Evolutionary conservation across 306 rosid genomes (phyloP), one percentile per base, ranked within the genome.

Genomic region (Gastrolobium villosum): DNA sequence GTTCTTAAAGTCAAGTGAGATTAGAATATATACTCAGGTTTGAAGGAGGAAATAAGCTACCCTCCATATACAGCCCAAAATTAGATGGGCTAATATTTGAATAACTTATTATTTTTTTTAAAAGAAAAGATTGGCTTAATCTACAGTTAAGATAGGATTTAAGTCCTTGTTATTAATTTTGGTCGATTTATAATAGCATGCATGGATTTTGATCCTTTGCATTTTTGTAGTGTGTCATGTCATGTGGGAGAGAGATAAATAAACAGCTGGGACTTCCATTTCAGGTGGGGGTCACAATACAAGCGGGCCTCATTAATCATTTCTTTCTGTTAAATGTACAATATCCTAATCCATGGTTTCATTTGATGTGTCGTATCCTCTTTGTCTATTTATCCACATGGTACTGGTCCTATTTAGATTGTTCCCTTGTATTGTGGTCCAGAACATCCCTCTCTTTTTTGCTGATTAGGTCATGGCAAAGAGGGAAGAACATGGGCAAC

Each of bases 391-490:
- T 63, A 52, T 70, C 69, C 63, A 41, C 75, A 52, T 70, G 75
- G 61, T 76, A 74, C 82, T 64, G 78, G 63, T 20, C 62, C 85
- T 74, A 36, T 70, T 62, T 70, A 7, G 40, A 28, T 63, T 82
- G 64, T 7, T 26, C 40, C 59, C 34, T 77, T 54, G 10, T 70
- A 65, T 39, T 56, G 65, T 72, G 75, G 73, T 77, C 56, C 69
- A 26, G 10, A 37, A 9, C 55, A 45, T 3, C 46, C 30, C 13
- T 14, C 3, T 45, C 6, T 45, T 3, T 74, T 74, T n/a, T 20
- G 72, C 57, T 57, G n/a, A 35, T 30, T 31, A n/a, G 28, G 75
- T 75, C 30, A 26, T 49, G 15, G 6, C 57, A 60, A 40, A 68
- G 39, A 50, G 5, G 10, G 56, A 10, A 53, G 65, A 59, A 73